Base-by-base conservation (phyloP, 148 eudicot species). In the Hydrangea macrophylla region DNA sequence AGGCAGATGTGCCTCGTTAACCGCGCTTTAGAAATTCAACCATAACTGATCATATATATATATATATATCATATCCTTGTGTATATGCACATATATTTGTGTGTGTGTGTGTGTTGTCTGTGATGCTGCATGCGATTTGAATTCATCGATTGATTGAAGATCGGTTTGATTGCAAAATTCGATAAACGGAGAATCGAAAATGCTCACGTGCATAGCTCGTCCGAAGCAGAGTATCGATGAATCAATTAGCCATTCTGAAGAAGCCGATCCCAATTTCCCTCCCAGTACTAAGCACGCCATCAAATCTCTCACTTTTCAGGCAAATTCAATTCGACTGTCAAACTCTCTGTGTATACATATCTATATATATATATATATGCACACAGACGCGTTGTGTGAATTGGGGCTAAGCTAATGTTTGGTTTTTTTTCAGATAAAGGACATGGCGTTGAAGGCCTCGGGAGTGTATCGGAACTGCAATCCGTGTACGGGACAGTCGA, bases 161-260 rank as follows among this genome's bases (percentile, higher is more conserved):
- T n/a, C n/a, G n/a, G n/a, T n/a, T n/a, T n/a, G n/a, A n/a, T n/a
- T n/a, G n/a, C n/a, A n/a, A n/a, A n/a, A n/a, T n/a, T n/a, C n/a
- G n/a, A 44, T 44, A 2, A 13, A 15, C 51, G 0, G 53, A 48
- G 53, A 48, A 42, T 1, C 15, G 50, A 42, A 48, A 66, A 92
- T 92, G 96, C 72, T 92, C 70, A 92, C 98, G 39, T 92, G 98
- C 77, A 83, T 90, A 61, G 90, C 96, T 67, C 85, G 96, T 24
- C 75, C 85, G 48, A 92, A 92, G 80, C 92, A 87, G 23, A 58
- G 72, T 30, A 57, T 67, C n/a, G 80, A 80, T 39, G 81, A 81
- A 28, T 77, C 88, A n/a, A 45, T 66, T 28, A 75, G 66, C 73
- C 84, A 86, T 45, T 71, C 56, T 5, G 75, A 79, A 4, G 82